phyloP scores from a whole-genome alignment of 2,329 filamentous ascomycete species.

The Arthroderma uncinatum region DNA sequence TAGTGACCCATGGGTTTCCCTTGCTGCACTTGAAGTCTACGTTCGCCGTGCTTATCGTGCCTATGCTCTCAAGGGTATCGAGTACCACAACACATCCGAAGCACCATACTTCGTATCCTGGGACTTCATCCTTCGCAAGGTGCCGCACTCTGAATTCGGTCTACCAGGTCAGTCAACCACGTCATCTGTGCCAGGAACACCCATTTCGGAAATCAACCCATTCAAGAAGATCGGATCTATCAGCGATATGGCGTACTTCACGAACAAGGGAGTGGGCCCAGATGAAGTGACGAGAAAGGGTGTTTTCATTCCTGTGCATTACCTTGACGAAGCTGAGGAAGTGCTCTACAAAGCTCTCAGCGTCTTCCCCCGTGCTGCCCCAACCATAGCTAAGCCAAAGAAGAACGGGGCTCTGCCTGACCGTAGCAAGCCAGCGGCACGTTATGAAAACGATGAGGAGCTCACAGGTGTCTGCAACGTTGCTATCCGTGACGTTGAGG shows the following conservation, averaged over 20 bases:
- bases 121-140: conserved; percentile 92
- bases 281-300: conserved; percentile 76
- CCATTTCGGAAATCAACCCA: conserved; percentile 47
- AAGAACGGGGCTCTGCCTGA: conserved; percentile 61
- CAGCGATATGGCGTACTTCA: conserved; percentile 78
- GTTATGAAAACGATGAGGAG: conserved; percentile 57
- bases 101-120: conserved; percentile 73
- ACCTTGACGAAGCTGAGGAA: conserved; percentile 89
- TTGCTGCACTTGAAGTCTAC: conserved; percentile 92
- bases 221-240: conserved; percentile 87
- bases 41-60: conserved; percentile 93
- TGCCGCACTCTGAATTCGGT: conserved; percentile 82
- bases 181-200: conserved; percentile 74
- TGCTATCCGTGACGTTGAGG: conserved; percentile 79
- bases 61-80: conserved; percentile 77
- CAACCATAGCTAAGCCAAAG: conserved; percentile 47
- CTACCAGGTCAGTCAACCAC: conserved; percentile 62
- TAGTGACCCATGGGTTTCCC: conserved; percentile 82
- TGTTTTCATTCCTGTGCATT: conserved; percentile 86
- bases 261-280: conserved; percentile 52
- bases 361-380: conserved; percentile 53
- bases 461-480: conserved; percentile 87
- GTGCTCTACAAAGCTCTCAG: conserved; percentile 74
- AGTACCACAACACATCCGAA: conserved; percentile 68
- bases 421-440: conserved; percentile 51